These are phyloP conservation scores for Eucalyptus shirleyi DNA, from an alignment of 345 rosid species.

Conservation along the genomic window DNA sequence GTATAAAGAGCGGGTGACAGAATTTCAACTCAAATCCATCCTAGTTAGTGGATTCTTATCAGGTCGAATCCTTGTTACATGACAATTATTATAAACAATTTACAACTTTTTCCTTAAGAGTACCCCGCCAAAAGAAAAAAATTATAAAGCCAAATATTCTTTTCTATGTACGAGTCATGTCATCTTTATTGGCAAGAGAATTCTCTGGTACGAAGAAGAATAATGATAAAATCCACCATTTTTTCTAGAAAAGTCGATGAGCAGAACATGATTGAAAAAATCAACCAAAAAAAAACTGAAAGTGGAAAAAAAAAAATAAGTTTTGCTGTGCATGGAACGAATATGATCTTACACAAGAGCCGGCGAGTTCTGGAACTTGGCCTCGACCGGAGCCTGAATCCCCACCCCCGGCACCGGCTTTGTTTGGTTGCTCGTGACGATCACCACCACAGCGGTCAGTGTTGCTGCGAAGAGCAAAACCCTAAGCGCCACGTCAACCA, in stretches of 20 bases:
- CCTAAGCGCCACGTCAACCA: slow-evolving; percentile 33
- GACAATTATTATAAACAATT: not conserved
- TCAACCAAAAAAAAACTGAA: not conserved
- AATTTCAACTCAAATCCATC: not conserved
- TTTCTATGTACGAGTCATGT: not conserved
- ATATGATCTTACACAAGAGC: slow-evolving; percentile 47
- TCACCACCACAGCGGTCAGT: slow-evolving; percentile 30
- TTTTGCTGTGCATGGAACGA: not conserved
- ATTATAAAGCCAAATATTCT: not conserved
- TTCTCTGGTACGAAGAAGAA: not conserved
- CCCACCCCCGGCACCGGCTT: slow-evolving; percentile 6
- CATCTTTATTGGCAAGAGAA: not conserved
- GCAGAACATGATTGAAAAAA: not conserved
- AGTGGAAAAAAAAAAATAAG: not conserved
- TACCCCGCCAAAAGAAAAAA: not conserved
- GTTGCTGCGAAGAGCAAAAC: slow-evolving; percentile 40
- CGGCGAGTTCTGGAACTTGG: slow-evolving; percentile 61
- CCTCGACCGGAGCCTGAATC: not conserved
- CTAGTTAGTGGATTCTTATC: not conserved
- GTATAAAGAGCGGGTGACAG: not conserved
- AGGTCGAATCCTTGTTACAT: not conserved
- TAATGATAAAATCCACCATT: not conserved
- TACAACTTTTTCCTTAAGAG: not conserved
- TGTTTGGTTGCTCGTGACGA: slow-evolving; percentile 54
- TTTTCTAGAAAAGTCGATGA: not conserved